phyloP scores from a whole-genome alignment of 2,329 filamentous ascomycete genomes.

The Corinectria fuckeliana region DNA sequence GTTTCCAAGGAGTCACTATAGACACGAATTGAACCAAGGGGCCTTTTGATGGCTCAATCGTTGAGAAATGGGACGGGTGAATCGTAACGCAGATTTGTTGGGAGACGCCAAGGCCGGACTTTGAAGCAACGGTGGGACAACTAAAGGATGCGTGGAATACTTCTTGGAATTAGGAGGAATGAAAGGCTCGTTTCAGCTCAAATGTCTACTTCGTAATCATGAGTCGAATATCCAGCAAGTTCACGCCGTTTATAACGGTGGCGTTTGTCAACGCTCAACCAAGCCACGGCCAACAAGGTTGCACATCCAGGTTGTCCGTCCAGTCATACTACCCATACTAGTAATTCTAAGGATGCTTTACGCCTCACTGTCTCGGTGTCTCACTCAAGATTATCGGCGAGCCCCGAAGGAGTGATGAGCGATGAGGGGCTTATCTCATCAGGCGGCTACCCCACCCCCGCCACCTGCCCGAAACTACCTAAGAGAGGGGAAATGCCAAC shows the following conservation, averaged over 20 bases:
- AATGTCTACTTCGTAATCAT: too few relatives aligned
- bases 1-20: conserved; percentile 6
- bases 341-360: not conserved
- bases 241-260: too few relatives aligned
- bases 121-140: too few relatives aligned
- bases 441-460: not conserved
- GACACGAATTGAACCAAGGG: conserved; percentile 8
- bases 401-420: not conserved
- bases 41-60: not conserved
- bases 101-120: not conserved
- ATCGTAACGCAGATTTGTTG: not conserved
- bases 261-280: too few relatives aligned
- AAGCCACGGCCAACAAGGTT: not conserved
- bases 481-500: conserved; percentile 1
- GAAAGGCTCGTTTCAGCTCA: too few relatives aligned
- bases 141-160: too few relatives aligned
- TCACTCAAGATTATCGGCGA: not conserved
- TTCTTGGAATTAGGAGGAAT: too few relatives aligned
- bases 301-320: not conserved
- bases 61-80: not conserved
- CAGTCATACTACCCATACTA: too few relatives aligned
- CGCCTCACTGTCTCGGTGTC: not conserved
- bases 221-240: too few relatives aligned
- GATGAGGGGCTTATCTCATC: conserved; percentile 30
- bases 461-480: not conserved